These are phyloP conservation scores for Hanseniaspora jakobsenii DNA, from an alignment of 805 yeast species.

Conservation along the genomic window DNA sequence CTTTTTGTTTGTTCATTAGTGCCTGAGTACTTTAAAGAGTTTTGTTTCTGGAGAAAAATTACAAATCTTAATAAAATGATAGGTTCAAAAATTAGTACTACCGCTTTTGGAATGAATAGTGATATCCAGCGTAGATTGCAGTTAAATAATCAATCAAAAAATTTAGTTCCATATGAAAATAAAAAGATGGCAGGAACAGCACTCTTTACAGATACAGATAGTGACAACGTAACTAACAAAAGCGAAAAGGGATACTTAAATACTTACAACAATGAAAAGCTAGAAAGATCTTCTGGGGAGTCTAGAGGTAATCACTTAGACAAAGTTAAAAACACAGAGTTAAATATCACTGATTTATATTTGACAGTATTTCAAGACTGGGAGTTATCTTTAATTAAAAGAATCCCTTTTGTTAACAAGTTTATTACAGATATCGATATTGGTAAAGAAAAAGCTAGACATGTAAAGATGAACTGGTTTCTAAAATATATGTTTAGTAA, in stretches of 20 bases:
- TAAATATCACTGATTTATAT: conserved; percentile 20
- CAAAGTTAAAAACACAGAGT: no score
- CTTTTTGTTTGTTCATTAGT: conserved; percentile 33
- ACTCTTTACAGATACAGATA: background rate
- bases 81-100: background rate
- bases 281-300: no score
- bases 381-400: background rate
- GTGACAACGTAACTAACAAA: background rate
- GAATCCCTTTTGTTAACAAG: background rate
- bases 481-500: conserved; percentile 38
- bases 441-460: background rate
- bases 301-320: no score
- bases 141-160: no score
- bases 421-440: background rate
- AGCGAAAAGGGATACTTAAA: background rate
- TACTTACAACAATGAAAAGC: background rate
- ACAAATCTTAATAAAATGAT: conserved; percentile 27
- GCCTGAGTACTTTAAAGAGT: conserved; percentile 37
- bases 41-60: conserved; percentile 38
- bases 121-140: no score
- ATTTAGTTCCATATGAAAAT: no score
- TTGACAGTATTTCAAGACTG: conserved; percentile 20
- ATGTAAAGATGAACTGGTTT: conserved; percentile 29
- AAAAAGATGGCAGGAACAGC: no score
- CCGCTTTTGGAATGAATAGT: background rate